Percentiles rank a stretch among this genome's conserved stretches.
Evolutionary conservation across 441 rosid species (phyloP).

Genomic region (Brassica hybrid): DNA sequence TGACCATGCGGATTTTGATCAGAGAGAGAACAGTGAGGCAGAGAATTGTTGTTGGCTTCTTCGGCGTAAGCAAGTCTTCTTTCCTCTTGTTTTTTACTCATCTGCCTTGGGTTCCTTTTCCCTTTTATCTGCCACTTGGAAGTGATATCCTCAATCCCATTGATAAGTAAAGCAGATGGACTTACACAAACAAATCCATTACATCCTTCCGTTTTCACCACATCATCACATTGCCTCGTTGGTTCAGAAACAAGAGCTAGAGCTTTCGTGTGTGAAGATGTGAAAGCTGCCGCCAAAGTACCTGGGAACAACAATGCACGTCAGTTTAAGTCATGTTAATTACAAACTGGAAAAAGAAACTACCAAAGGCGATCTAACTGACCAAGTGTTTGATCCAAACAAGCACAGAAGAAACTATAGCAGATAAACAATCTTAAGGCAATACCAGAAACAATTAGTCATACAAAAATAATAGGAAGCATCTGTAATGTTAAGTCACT

Average conservation of each 20-base stretch:
- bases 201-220: constrained; percentile 44
- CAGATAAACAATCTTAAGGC: constrained; percentile 3
- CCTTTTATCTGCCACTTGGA: constrained; percentile 94
- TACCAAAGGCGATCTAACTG: not conserved
- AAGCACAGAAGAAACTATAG: not conserved
- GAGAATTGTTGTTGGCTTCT: constrained; percentile 42
- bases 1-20: constrained; percentile 51
- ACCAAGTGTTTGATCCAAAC: constrained; percentile 12
- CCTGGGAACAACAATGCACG: constrained; percentile 46
- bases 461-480: too few species aligned
- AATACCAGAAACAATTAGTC: too few species aligned
- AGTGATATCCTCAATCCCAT: constrained; percentile 61
- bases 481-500: not conserved
- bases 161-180: constrained; percentile 14
- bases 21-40: constrained; percentile 45
- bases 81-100: constrained; percentile 53
- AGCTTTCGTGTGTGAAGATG: constrained; percentile 47
- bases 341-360: constrained; percentile 14
- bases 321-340: constrained; percentile 25
- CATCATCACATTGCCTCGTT: constrained; percentile 54
- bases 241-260: constrained; percentile 52
- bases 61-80: constrained; percentile 37
- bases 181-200: constrained; percentile 34
- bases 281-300: constrained; percentile 44
- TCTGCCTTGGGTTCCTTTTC: constrained; percentile 85